Conservation (phyloP, 306 rosid genomes). For the Macrotyloma uniflorum region DNA sequence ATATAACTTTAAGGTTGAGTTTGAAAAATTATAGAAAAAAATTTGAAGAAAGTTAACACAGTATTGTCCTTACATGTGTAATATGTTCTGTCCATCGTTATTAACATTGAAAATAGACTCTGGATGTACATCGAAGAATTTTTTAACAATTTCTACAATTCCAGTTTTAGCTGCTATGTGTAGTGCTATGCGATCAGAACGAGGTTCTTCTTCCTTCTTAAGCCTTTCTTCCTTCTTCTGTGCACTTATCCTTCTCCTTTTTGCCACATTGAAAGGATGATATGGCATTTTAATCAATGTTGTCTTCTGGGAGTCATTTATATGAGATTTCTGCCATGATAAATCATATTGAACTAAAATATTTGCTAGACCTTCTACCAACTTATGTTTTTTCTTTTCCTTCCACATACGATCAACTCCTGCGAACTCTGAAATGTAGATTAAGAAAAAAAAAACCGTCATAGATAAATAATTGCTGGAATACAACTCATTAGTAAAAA, state of each 20-base stretch:
- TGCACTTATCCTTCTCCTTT: background rate
- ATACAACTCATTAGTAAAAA: no score
- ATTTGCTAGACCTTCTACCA: constrained; percentile 11
- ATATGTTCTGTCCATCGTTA: background rate
- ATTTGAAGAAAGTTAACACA: no score
- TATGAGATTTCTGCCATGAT: background rate
- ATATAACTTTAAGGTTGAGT: no score
- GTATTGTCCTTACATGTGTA: background rate
- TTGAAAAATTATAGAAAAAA: no score
- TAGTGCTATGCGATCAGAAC: background rate
- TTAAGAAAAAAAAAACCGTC: background rate
- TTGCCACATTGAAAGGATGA: background rate
- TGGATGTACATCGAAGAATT: constrained; percentile 15
- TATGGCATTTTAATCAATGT: background rate
- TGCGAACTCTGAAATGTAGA: background rate
- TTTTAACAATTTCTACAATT: constrained; percentile 26
- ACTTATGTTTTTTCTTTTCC: background rate
- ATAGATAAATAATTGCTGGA: no score
- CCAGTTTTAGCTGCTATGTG: constrained; percentile 28
- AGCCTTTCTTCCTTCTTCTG: background rate
- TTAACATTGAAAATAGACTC: constrained; percentile 13
- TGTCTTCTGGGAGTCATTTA: background rate
- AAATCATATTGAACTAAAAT: background rate
- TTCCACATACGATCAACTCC: background rate
- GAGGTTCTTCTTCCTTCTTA: background rate